Base-by-base conservation (phyloP, 495 filamentous ascomycete species). In the Echria macrotheca region DNA sequence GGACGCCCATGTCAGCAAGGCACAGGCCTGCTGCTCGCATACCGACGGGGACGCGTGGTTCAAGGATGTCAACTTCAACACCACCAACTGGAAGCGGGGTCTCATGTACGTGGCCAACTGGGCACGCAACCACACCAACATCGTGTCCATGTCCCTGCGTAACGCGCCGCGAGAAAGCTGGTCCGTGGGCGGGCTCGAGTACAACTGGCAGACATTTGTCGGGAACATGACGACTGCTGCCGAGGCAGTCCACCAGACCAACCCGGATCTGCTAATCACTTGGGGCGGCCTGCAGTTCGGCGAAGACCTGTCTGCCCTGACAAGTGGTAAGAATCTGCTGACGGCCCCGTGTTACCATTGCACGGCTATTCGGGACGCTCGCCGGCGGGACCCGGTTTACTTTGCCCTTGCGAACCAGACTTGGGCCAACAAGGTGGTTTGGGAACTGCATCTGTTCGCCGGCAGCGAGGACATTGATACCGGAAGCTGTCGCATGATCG, bases 31-130 rank as follows among this genome's bases (percentile, higher is more conserved):
- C 63, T 80, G 77, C 49, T 65, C 62, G 14, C 59, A 63, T 17
- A 64, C 55, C 0, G 78, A 82, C 56, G 78, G 78, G 0, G 79
- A 79, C 55, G 58, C 73, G 12, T 82, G 76, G 78, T 79, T 79
- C 43, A 75, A 74, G 12, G 76, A 80, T 44, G 61, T 64, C 1
- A 68, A 72, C 47, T 80, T 82, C 56, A 59, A 73, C 38, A 62
- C 70, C 0, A 53, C 56, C 0, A 74, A 74, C 33, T 80, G 77
- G 79, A 58, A 68, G 23, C 68, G 76, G 12, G 77, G 71, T 5
- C 59, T 76, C 26, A 52, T 62, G 8, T 76, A 71, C 52, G 74
- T 82, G 58, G 77, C 74, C 5, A 50, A 62, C 5, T 74, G 73
- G 74, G 69, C 64, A 1, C 61, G 65, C 45, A 63, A 65, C 32